These are phyloP conservation scores for Rhododendron williamsianum DNA, from an alignment of 148 eudicot species.

Conservation along the genomic window DNA sequence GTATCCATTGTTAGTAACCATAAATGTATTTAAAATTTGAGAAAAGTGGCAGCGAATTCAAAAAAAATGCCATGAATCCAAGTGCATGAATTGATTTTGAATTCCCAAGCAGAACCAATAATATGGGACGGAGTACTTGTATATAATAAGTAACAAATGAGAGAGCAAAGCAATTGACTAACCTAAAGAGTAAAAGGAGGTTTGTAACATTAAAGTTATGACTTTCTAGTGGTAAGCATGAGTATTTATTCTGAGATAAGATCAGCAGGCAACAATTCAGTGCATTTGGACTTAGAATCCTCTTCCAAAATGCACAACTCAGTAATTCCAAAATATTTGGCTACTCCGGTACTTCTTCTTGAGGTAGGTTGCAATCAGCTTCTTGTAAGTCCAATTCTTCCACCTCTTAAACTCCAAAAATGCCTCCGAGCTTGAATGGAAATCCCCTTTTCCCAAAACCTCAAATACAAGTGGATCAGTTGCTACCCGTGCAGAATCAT, in stretches of 20 bases:
- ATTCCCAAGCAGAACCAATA: background rate
- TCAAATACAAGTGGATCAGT: conserved; percentile 74
- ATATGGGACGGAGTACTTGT: background rate
- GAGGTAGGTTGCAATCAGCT: conserved; percentile 53
- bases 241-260: background rate
- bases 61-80: background rate
- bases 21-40: background rate
- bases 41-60: background rate
- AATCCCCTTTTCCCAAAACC: conserved; percentile 84
- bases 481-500: conserved; percentile 37
- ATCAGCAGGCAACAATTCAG: background rate
- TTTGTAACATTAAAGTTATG: background rate
- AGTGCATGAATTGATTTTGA: background rate
- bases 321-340: conserved; percentile 93
- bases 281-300: background rate
- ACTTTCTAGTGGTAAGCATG: background rate
- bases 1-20: background rate
- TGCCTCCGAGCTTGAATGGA: conserved; percentile 64
- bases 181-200: background rate
- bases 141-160: background rate
- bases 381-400: conserved; percentile 67
- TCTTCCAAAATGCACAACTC: conserved; percentile 20
- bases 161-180: background rate
- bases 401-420: conserved; percentile 62
- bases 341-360: conserved; percentile 68